Conservation (phyloP, 1,139 yeast species). For the Ogataea hybrid region DNA sequence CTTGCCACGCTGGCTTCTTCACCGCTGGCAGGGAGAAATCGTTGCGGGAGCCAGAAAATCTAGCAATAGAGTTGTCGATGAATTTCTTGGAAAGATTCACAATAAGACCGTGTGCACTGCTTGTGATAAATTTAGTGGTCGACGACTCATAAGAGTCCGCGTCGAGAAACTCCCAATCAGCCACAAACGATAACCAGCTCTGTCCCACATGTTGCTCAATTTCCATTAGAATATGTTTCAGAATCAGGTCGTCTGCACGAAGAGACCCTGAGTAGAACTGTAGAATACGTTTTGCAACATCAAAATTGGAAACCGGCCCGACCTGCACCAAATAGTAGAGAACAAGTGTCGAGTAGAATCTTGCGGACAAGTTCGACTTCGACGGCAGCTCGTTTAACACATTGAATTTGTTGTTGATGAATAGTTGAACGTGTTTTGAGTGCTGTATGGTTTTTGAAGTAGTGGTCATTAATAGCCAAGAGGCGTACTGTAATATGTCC, state of each 20-base stretch:
- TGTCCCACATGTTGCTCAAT: constrained; percentile 53
- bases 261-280: constrained; percentile 61
- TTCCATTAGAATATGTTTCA: constrained; percentile 51
- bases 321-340: constrained; percentile 48
- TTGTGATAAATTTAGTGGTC: constrained; percentile 47
- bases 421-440: constrained; percentile 61
- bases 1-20: no score
- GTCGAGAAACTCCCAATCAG: constrained; percentile 64
- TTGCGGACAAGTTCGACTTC: constrained; percentile 25
- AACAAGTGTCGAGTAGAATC: constrained; percentile 45
- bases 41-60: constrained; percentile 35
- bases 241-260: constrained; percentile 58
- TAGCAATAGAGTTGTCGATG: constrained; percentile 47
- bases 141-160: constrained; percentile 42
- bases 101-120: constrained; percentile 43
- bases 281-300: constrained; percentile 48
- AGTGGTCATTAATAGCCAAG: constrained; percentile 36
- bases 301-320: constrained; percentile 43
- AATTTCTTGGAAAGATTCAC: constrained; percentile 54
- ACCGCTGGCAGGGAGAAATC: no score
- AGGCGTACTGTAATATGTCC: constrained; percentile 44
- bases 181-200: constrained; percentile 60
- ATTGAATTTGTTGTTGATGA: constrained; percentile 49
- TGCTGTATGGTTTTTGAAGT: constrained; percentile 42
- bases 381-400: constrained; percentile 34